A percentile compares a stretch with the other conserved stretches of the same genome.
These are phyloP conservation scores for Zanthoxylum bungeanum DNA, from an alignment of 345 rosid genomes.

Conservation along the genomic window DNA sequence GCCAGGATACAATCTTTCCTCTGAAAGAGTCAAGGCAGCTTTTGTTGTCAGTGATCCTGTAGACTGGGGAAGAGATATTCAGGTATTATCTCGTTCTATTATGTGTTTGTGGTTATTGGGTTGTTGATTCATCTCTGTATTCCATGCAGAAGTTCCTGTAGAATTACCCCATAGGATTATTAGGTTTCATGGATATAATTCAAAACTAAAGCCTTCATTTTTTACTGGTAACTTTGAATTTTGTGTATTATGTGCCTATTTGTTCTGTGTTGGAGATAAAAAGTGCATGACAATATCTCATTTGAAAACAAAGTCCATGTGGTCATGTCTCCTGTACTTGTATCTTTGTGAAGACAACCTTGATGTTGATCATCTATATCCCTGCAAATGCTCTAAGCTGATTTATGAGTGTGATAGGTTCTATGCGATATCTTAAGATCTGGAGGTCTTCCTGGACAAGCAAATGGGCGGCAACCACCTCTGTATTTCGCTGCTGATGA, in stretches of 20 bases:
- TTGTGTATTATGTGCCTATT: slow-evolving; percentile 1
- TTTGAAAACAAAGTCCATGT: neutral
- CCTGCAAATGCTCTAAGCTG: slow-evolving; percentile 1
- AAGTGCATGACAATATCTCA: neutral
- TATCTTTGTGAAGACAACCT: neutral
- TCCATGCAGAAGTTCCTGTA: neutral
- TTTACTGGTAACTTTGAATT: neutral
- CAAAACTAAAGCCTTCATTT: neutral
- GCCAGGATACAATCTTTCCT: slow-evolving; percentile 22
- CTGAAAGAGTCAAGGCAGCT: slow-evolving; percentile 37
- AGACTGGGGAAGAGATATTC: slow-evolving; percentile 56
- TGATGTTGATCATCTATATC: neutral
- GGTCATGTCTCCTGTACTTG: neutral
- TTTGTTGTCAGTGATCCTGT: slow-evolving; percentile 50
- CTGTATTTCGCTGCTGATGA: slow-evolving; percentile 51
- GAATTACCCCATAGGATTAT: neutral
- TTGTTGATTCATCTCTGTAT: neutral
- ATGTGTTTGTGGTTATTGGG: neutral
- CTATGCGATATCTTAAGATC: slow-evolving; percentile 45
- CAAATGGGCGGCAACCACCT: slow-evolving; percentile 32
- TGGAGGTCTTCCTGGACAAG: slow-evolving; percentile 36
- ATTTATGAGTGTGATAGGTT: slow-evolving; percentile 28
- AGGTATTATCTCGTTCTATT: slow-evolving; percentile 26
- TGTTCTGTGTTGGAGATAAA: neutral
- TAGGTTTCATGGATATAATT: neutral